Evolutionary conservation across 2,329 filamentous ascomycete genomes (phyloP), one percentile per base, ranked within the genome.

Genomic region (Pseudogymnoascus sp.): DNA sequence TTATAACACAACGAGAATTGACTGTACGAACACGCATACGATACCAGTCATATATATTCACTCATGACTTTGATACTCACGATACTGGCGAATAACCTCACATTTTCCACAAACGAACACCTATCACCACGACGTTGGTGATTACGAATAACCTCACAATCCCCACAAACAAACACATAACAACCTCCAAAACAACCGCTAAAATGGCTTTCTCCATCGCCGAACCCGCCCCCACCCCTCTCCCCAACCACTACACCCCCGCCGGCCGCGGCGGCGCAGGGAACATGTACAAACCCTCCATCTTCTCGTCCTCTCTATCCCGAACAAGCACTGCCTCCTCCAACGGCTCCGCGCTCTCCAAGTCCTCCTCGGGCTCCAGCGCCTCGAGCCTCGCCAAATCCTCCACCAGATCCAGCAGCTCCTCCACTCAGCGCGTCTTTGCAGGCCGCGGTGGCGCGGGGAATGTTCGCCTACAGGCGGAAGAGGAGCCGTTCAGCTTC

Each of bases 241-340:
- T 60, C 50, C 22, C 50, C 22, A 60, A 41, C 60, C 64, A 61
- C 33, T 72, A 70, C 66, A 64, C 67, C 14, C 68, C 72, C 62
- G 66, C 68, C 19, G 71, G 72, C 12, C 67, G 72, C n/a, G 72
- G 72, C 37, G 72, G 71, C 31, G 69, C 69, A 41, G 72, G 72
- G 37, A 74, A 74, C 65, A 69, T 66, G 53, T 70, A 72, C 67
- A 72, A 70, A 60, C 69, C 70, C 56, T 65, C 62, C 10, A 3
- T 11, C 7, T 6, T 11, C 24, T 10, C 43, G 2, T 24, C 43
- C 7, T 31, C 43, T 11, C 24, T 53, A 3, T 31, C 43, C 8
- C 43, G 43, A 5, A 16, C 4, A 24, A 62, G 65, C 16, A 67
- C 65, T 10, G 61, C 61, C 61, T 67, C 64, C n/a, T 70, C 71